phyloP scores from a whole-genome alignment of 768 basidiomycete species.

The Lenzites betulinus region DNA sequence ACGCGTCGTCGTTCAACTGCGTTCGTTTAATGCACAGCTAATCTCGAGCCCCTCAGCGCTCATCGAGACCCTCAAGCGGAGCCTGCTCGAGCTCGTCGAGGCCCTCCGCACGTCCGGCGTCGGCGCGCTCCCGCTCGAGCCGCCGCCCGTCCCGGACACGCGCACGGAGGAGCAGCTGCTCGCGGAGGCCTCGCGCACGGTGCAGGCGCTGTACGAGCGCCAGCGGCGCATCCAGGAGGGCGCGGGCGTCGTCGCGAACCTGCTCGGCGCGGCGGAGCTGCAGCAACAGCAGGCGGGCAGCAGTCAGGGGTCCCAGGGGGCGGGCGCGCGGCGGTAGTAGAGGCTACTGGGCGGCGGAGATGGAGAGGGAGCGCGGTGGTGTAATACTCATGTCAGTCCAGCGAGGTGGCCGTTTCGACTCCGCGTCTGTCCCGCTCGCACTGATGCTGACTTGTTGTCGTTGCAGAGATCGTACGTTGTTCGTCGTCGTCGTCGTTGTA shows the following conservation, averaged over 20 bases:
- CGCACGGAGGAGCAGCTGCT: slow-evolving; percentile 52
- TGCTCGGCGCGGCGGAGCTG: slow-evolving; percentile 32
- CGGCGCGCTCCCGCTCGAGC: slow-evolving; percentile 57
- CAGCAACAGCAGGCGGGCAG: not conserved
- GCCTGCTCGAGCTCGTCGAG: slow-evolving; percentile 47
- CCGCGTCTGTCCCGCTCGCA: no score
- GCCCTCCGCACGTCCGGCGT: slow-evolving; percentile 61
- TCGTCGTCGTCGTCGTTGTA: no score
- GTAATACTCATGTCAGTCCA: no score
- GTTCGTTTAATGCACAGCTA: not conserved
- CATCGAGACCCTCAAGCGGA: slow-evolving; percentile 52
- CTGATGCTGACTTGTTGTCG: no score
- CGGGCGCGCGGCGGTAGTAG: not conserved
- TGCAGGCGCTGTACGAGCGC: slow-evolving; percentile 51
- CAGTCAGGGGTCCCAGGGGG: not conserved
- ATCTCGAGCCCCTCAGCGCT: slow-evolving; percentile 41
- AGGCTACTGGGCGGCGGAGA: no score
- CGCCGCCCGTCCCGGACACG: slow-evolving; percentile 14
- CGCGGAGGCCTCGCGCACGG: slow-evolving; percentile 41
- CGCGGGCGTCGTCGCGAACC: slow-evolving; percentile 51
- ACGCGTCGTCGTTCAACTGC: slow-evolving; percentile 7
- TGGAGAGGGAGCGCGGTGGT: no score
- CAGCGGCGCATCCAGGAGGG: slow-evolving; percentile 58
- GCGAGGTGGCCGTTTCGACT: no score
- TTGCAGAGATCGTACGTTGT: no score